phyloP scores from a whole-genome alignment of 768 basidiomycete genomes.

The Pleurotus tuoliensis region DNA sequence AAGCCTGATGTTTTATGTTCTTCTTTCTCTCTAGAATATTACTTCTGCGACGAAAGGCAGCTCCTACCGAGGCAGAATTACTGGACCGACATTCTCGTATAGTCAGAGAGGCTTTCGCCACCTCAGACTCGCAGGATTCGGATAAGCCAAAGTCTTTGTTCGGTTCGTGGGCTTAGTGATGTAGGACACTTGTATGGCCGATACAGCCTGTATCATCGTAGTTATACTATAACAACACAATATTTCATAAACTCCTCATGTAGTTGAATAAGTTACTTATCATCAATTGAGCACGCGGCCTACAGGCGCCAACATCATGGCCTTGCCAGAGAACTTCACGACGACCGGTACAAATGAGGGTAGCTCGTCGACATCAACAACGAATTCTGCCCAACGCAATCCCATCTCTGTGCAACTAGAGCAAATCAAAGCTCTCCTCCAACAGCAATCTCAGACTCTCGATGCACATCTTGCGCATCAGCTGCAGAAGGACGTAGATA shows the following conservation, averaged over 20 bases:
- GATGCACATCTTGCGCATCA: not conserved
- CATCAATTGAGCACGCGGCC: too few species aligned
- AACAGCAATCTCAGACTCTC: not conserved
- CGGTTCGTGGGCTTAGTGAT: not conserved
- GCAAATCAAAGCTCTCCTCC: not conserved
- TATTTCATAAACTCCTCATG: too few species aligned
- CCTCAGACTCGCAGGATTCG: not conserved
- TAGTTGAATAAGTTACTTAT: too few species aligned
- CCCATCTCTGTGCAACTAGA: slow-evolving; percentile 1
- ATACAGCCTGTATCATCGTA: not conserved
- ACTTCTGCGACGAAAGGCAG: slow-evolving; percentile 15
- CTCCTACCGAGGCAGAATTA: slow-evolving; percentile 14
- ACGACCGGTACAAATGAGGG: not conserved
- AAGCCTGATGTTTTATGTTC: too few species aligned
- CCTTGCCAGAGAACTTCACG: not conserved
- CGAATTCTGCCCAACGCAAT: not conserved
- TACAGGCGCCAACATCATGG: too few species aligned
- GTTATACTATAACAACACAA: not conserved
- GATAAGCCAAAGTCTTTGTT: not conserved
- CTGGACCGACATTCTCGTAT: slow-evolving; percentile 15
- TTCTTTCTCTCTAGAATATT: slow-evolving; percentile 14
- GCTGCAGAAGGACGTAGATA: not conserved
- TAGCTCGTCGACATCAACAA: not conserved
- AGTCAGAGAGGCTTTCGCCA: slow-evolving; percentile 14
- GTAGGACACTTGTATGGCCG: not conserved